Conservation (phyloP, 768 basidiomycete genomes). For the Tulasnella sp. region DNA sequence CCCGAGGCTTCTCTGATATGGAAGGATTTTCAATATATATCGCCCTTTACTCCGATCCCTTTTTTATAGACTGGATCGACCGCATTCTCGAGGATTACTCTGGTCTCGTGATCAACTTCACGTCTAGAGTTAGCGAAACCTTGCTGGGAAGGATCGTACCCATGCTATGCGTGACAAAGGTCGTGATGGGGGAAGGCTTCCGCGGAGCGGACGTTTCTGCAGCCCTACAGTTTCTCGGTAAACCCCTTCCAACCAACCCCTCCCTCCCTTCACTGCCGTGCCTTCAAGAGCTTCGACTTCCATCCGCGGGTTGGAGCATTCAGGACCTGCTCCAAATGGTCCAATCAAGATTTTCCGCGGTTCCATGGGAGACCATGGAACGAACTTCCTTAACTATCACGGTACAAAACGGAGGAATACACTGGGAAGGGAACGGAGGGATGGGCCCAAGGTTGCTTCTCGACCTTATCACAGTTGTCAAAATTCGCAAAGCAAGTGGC, state of each 20-base stretch:
- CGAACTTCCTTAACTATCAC: neutral
- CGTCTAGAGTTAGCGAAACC: neutral
- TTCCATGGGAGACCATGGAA: neutral
- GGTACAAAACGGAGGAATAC: neutral
- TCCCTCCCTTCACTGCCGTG: neutral
- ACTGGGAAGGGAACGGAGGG: too few relatives aligned
- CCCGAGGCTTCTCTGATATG: neutral
- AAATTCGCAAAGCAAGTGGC: neutral
- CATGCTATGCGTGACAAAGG: neutral
- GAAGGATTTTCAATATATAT: neutral
- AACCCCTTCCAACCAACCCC: neutral
- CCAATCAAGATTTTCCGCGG: neutral
- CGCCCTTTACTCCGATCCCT: neutral
- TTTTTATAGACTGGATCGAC: neutral
- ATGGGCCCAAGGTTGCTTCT: neutral
- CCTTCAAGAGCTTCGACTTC: neutral
- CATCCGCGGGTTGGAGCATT: neutral
- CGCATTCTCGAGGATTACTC: neutral
- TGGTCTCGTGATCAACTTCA: neutral
- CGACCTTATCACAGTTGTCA: neutral
- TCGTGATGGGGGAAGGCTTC: neutral
- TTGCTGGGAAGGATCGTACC: neutral
- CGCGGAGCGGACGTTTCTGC: neutral
- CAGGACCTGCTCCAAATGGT: neutral
- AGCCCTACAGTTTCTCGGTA: neutral